phyloP scores from a whole-genome alignment of 768 basidiomycete genomes.

The Lentinus tigrinus region DNA sequence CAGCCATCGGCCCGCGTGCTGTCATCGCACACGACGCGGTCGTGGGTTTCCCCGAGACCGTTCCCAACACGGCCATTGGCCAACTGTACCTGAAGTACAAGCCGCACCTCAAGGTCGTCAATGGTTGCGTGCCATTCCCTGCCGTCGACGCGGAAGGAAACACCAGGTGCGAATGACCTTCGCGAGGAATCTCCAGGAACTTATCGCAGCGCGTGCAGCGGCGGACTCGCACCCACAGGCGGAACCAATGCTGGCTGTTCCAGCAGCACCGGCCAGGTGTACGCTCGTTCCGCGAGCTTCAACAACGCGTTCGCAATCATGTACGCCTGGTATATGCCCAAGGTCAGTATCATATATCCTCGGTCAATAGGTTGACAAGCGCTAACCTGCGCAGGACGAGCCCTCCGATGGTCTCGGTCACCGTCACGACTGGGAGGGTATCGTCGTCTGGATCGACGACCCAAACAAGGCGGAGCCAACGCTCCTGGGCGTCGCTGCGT shows the following conservation, averaged over 20 bases:
- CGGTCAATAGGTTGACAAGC: neutral
- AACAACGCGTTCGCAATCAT: slow-evolving; percentile 1
- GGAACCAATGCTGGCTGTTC: neutral
- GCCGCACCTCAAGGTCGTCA: neutral
- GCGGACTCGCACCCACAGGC: neutral
- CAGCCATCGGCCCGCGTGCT: neutral
- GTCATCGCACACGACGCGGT: neutral
- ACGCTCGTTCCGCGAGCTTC: neutral
- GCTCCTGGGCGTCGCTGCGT: neutral
- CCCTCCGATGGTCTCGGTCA: neutral
- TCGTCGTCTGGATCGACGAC: slow-evolving; percentile 2
- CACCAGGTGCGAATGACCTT: neutral
- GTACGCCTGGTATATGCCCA: slow-evolving; percentile 6
- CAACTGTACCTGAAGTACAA: slow-evolving; percentile 6
- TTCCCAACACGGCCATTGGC: neutral
- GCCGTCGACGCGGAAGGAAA: slow-evolving; percentile 2
- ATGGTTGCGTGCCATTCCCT: slow-evolving; percentile 2
- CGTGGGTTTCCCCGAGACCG: slow-evolving; percentile 3
- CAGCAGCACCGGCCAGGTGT: slow-evolving; percentile 2
- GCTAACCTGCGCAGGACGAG: neutral
- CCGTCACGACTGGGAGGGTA: slow-evolving; percentile 6
- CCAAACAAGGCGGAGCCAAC: neutral
- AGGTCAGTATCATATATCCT: neutral
- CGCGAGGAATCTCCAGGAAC: neutral
- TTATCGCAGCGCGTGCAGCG: neutral